Evolutionary conservation across 768 basidiomycete genomes (phyloP), one percentile per base, ranked within the genome.

Genomic region (Lactifluus piperatus): DNA sequence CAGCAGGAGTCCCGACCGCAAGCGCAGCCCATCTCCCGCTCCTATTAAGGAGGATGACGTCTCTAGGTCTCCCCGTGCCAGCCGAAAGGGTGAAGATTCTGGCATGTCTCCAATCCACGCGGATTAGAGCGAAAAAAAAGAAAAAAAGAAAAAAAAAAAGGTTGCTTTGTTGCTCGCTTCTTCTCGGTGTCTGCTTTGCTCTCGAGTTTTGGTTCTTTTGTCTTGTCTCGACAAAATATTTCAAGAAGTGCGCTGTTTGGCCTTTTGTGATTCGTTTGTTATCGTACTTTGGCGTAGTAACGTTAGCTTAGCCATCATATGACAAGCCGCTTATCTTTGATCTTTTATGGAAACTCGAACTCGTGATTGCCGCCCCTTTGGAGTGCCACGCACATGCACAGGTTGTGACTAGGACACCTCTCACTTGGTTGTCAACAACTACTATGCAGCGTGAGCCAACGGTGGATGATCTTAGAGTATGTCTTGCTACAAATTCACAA

Each of bases 21-120:
- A 74, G 62, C 71, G 78, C 59, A 77, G 77, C 70, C 69, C 71
- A 14, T 73, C 76, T 10, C 78, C 78, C 2, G 72, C 75, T 58
- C 70, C 67, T 4, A 29, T 52, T 32, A 63, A 65, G 47, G 66
- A 64, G 49, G 76, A 79, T 6, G 81, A 81, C 51, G 73, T 75
- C 58, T 79, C 79, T 26, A 76, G 77, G 69, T 81, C 83, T 47
- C 83, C 79, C n/a, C 78, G 81, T 51, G 75, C 76, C 61, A 69
- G 65, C 26, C 57, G 57, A 27, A 63, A 65, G 50, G 66, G 63
- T 51, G 76, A 79, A 8, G 81, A 81, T 58, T 74, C 76, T 63
- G 81, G 79, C 24, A 76, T 77, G 70, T 81, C 83, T 51, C 83
- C 79, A 20, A 77, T 83, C 49, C 76, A 75, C 5, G 65, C 67